A percentile compares a stretch with the other conserved stretches of the same genome.
These are phyloP conservation scores for Cystobasidium slooffiae DNA, from an alignment of 1,284 basidiomycete genomes.

Conservation along the genomic window DNA sequence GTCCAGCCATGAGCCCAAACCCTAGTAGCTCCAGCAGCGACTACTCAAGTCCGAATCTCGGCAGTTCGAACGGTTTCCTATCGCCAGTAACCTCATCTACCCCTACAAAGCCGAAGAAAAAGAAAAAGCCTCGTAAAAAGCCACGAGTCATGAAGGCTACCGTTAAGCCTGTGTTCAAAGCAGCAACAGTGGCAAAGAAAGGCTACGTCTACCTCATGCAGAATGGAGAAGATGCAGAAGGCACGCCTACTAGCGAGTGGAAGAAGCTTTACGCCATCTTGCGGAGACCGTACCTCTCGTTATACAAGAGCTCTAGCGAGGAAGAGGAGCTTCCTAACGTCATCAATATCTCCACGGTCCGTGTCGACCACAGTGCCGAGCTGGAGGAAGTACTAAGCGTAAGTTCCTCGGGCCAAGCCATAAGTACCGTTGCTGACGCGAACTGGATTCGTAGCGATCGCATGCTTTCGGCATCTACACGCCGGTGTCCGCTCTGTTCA, in stretches of 20 bases:
- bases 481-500: slow-evolving; percentile 38
- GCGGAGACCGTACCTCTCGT: slow-evolving; percentile 85
- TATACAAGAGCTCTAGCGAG: slow-evolving; percentile 80
- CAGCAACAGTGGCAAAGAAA: slow-evolving; percentile 77
- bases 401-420: slow-evolving; percentile 12
- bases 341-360: slow-evolving; percentile 81
- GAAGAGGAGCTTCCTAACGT: slow-evolving; percentile 75
- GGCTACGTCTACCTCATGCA: slow-evolving; percentile 77
- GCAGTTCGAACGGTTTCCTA: neutral
- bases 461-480: slow-evolving; percentile 52
- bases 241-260: slow-evolving; percentile 72
- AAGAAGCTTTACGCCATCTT: slow-evolving; percentile 83
- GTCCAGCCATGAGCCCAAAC: slow-evolving; percentile 60
- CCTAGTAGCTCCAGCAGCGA: slow-evolving; percentile 59
- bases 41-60: neutral
- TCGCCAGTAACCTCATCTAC: slow-evolving; percentile 49
- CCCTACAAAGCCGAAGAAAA: slow-evolving; percentile 5
- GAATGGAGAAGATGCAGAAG: slow-evolving; percentile 58
- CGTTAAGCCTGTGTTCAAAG: slow-evolving; percentile 11
- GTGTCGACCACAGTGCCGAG: slow-evolving; percentile 81
- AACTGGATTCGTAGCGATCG: slow-evolving; percentile 44
- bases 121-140: slow-evolving; percentile 22
- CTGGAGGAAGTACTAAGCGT: slow-evolving; percentile 85
- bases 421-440: neutral
- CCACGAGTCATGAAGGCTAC: slow-evolving; percentile 10